A percentile compares a stretch with the other conserved stretches of the same genome.
These are phyloP conservation scores for Psilocybe tampanensis DNA, from an alignment of 768 basidiomycete genomes.

Conservation along the genomic window DNA sequence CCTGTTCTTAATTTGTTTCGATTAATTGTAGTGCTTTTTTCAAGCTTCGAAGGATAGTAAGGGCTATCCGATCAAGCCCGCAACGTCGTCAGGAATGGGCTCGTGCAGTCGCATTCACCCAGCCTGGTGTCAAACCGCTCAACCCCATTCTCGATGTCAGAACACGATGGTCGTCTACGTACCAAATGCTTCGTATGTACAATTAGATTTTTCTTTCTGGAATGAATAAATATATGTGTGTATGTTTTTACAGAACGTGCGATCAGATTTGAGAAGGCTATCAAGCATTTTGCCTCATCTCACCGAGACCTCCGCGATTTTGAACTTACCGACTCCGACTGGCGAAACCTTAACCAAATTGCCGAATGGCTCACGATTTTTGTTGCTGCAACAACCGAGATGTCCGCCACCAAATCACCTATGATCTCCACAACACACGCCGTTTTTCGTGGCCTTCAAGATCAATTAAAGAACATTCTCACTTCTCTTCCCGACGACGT, in stretches of 20 bases:
- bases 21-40: not conserved
- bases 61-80: conserved; percentile 19
- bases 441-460: conserved; percentile 30
- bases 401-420: conserved; percentile 30
- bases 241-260: conserved; percentile 24
- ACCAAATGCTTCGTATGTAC: too few species aligned
- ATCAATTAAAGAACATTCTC: conserved; percentile 20
- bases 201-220: not conserved
- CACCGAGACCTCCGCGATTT: conserved; percentile 18
- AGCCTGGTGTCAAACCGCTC: not conserved
- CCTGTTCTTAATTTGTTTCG: not conserved
- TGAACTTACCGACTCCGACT: conserved; percentile 26
- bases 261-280: conserved; percentile 14
- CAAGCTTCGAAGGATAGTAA: conserved; percentile 27
- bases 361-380: conserved; percentile 29
- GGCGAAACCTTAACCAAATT: conserved; percentile 25
- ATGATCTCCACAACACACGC: conserved; percentile 33
- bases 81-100: conserved; percentile 20
- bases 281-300: conserved; percentile 18
- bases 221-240: not conserved
- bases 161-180: conserved; percentile 27
- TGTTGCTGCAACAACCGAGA: conserved; percentile 31
- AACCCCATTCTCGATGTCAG: conserved; percentile 35
- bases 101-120: not conserved
- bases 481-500: conserved; percentile 18